A percentile compares a stretch with the other conserved stretches of the same genome.
These are phyloP conservation scores for Lasiosphaeria ovina DNA, from an alignment of 495 filamentous ascomycete genomes.

Conservation along the genomic window DNA sequence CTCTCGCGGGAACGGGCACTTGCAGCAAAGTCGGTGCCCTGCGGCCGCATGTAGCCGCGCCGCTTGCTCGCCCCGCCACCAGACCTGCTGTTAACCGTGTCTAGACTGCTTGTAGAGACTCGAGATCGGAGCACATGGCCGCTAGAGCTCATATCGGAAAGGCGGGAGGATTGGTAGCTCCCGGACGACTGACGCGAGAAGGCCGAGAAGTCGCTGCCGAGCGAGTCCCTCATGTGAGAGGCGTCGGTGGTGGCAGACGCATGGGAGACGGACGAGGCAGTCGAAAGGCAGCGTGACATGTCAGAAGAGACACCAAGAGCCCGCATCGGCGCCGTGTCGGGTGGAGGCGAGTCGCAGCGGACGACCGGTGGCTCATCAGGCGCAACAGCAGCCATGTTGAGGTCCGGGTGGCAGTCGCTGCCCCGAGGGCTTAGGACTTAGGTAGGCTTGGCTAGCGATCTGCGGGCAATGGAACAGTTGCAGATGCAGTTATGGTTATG, in stretches of 20 bases:
- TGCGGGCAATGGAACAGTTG: background rate
- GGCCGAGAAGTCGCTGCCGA: constrained; percentile 46
- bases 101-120: constrained; percentile 44
- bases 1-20: constrained; percentile 88
- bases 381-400: constrained; percentile 34
- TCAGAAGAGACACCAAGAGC: constrained; percentile 61
- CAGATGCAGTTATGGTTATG: background rate
- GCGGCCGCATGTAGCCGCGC: constrained; percentile 86
- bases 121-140: constrained; percentile 48
- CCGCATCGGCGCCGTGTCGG: constrained; percentile 63
- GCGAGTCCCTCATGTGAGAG: constrained; percentile 53
- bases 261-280: constrained; percentile 64
- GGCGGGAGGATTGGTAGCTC: constrained; percentile 39
- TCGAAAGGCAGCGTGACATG: constrained; percentile 74
- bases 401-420: background rate
- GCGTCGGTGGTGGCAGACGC: constrained; percentile 53
- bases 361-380: constrained; percentile 34
- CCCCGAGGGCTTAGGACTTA: no score
- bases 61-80: constrained; percentile 52
- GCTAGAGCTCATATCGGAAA: constrained; percentile 35
- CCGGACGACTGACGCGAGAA: constrained; percentile 54
- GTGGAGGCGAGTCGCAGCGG: constrained; percentile 57
- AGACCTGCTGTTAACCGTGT: constrained; percentile 18
- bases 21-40: constrained; percentile 84
- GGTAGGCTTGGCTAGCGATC: background rate